Evolutionary conservation across 495 filamentous ascomycete genomes (phyloP), one percentile per base, ranked within the genome.

Genomic region (Penicillium lividum): DNA sequence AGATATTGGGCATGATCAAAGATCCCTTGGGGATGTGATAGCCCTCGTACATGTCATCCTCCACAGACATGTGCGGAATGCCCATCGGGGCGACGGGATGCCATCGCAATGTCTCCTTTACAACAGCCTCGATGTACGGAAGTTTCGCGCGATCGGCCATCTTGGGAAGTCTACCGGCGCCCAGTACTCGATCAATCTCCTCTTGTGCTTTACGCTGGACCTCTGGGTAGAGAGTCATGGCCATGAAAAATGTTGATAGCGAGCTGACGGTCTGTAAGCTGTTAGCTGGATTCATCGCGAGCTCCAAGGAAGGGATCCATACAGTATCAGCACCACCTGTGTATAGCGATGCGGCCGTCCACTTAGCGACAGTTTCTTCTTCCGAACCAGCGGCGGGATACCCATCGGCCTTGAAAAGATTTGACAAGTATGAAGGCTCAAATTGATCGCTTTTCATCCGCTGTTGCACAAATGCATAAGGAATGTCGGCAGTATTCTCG

Each of bases 271-370:
- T 62, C 65, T 67, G 31, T 15, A 10, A 16, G 15, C 5, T 40
- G 33, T 67, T 28, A 64, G 58, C 16, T 16, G 10, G 13, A 11
- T 36, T 36, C 6, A 3, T 2, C 8, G 22, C 22, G 22, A 36
- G 8, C 4, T 11, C 7, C 33, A 13, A 36, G 10, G 15, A 25
- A 42, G 1, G 31, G 1, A 40, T 40, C 4, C 48, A 10, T 63
- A 73, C 69, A 4, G 76, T 86, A 58, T 86, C 85, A 18, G 81
- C 79, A 5, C 84, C 85, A 13, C 80, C 85, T 31, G 81, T 73
- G 43, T 85, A 80, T 0, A 87, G 65, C 0, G 78, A 76, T 36
- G 74, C 76, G 2, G 83, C 72, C 10, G 76, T 66, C 73, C 73
- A 78, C 54, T 78, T 82, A 15, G 70, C 71, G 11, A 66, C 55